These are phyloP conservation scores for Echeveria elegans DNA, from an alignment of 164 flowering plant species.

Conservation along the genomic window DNA sequence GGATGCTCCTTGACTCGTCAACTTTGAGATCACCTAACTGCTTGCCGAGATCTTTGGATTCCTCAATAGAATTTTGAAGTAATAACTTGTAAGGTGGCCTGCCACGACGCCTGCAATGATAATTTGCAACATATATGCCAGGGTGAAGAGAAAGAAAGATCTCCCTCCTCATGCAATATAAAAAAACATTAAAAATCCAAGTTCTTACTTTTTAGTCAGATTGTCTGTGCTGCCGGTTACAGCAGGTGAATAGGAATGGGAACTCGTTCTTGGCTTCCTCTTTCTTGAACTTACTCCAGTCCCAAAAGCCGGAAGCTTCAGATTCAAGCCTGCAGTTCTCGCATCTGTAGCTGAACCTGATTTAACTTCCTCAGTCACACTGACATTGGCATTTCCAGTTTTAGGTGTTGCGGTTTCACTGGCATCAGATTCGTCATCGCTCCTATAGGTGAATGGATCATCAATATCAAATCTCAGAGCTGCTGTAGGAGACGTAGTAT, in stretches of 20 bases:
- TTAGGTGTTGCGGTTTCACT: neutral
- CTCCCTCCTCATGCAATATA: neutral
- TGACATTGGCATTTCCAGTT: neutral
- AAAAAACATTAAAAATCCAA: neutral
- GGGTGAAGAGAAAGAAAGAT: neutral
- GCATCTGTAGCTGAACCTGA: neutral
- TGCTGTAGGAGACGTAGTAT: neutral
- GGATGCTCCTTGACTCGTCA: neutral
- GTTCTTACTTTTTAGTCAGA: neutral
- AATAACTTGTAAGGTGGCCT: neutral
- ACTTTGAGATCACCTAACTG: neutral
- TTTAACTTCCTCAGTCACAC: neutral
- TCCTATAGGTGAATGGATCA: neutral
- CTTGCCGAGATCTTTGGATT: neutral
- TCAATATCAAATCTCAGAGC: neutral
- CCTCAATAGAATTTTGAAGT: neutral
- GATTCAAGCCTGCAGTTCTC: neutral
- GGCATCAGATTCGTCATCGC: neutral
- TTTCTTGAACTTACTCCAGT: neutral
- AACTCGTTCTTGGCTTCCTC: neutral
- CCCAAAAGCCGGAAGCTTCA: neutral
- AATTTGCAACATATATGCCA: neutral
- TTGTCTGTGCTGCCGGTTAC: neutral
- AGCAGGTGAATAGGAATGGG: neutral
- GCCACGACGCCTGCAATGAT: neutral